Base-by-base conservation (phyloP, 768 basidiomycete species). In the Suillus occidentalis region DNA sequence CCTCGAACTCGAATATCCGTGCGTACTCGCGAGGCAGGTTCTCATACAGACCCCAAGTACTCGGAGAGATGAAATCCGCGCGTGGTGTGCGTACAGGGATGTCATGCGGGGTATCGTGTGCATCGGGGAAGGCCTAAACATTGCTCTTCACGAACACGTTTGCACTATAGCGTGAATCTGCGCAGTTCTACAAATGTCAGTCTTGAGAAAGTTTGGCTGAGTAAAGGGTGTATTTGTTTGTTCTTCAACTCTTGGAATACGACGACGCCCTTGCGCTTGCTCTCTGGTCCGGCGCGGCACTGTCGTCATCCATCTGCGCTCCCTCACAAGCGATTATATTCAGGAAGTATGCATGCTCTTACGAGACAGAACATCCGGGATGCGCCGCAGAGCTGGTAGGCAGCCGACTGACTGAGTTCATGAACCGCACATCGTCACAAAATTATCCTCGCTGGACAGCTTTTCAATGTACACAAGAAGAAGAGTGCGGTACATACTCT, bases 401-500 rank as follows among this genome's bases (percentile, higher is more conserved):
- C 20, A 36, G 62, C 60, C 40, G 22, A 40, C 49, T 25, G 61
- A 63, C 55, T 16, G 60, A 42, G 40, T 92, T 97, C 81, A 76
- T 95, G 66, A 88, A 88, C 71, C 87, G 1, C 87, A 97, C 22
- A 84, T 98, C 73, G 84, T 95, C 65, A 89, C 94, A 53, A 99
- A 99, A 76, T 89, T 96, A 85, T 98, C 68, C 83, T 99, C 50
- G 95, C 97, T 3, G 97, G 97, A 0, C 95, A 97, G 77, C 96
- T 96, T 1, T 91, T 95, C 87, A 96, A 95, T 72, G 89, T 97
- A 3, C 96, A 99, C 83, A 94, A 95, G 74, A 95, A 94, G 82
- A 94, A 92, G 10, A 4, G 89, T 99, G 70, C 89, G 97, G 62
- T 98, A 98, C 81, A 93, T 99, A 92, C 97, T 99, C 81, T 99